These are phyloP conservation scores for Lasiosphaeria miniovina DNA, from an alignment of 495 filamentous ascomycete genomes.

Conservation along the genomic window DNA sequence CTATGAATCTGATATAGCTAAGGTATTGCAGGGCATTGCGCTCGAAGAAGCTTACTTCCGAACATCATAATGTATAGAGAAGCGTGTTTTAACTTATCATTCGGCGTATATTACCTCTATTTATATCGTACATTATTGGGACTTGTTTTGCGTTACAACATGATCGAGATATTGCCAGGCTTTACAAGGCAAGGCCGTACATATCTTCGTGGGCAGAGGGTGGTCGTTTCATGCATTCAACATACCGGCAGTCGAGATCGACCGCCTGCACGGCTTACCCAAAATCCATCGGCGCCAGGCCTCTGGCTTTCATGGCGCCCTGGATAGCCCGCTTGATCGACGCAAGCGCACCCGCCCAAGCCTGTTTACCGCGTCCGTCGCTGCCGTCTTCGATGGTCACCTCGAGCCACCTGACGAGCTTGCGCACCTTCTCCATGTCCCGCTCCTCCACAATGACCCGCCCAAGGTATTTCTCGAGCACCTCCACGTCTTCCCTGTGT, in stretches of 20 bases:
- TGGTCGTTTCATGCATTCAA: too few relatives aligned
- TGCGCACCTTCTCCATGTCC: slow-evolving; percentile 55
- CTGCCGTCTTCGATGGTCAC: slow-evolving; percentile 60
- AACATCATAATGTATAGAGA: too few relatives aligned
- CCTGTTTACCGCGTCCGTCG: slow-evolving; percentile 7
- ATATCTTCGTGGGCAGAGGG: too few relatives aligned
- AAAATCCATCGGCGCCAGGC: slow-evolving; percentile 62
- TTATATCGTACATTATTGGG: too few relatives aligned
- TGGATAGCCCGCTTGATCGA: slow-evolving; percentile 58
- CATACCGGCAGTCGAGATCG: too few relatives aligned
- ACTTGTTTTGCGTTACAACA: too few relatives aligned
- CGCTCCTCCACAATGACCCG: slow-evolving; percentile 68
- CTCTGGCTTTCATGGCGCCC: slow-evolving; percentile 58
- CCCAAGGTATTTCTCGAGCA: slow-evolving; percentile 64
- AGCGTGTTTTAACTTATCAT: too few relatives aligned
- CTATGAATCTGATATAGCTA: neutral
- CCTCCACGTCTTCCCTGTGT: slow-evolving; percentile 70
- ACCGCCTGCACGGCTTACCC: slow-evolving; percentile 5
- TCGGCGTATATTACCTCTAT: too few relatives aligned
- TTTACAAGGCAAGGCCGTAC: too few relatives aligned
- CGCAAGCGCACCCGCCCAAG: slow-evolving; percentile 50
- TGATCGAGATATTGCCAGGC: too few relatives aligned
- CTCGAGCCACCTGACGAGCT: slow-evolving; percentile 60
- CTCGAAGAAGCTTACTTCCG: too few relatives aligned
- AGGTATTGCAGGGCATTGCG: neutral